Evolutionary conservation across 2,329 filamentous ascomycete species (phyloP), one percentile per base, ranked within the genome.

Genomic region (Penicillium brasilianum): DNA sequence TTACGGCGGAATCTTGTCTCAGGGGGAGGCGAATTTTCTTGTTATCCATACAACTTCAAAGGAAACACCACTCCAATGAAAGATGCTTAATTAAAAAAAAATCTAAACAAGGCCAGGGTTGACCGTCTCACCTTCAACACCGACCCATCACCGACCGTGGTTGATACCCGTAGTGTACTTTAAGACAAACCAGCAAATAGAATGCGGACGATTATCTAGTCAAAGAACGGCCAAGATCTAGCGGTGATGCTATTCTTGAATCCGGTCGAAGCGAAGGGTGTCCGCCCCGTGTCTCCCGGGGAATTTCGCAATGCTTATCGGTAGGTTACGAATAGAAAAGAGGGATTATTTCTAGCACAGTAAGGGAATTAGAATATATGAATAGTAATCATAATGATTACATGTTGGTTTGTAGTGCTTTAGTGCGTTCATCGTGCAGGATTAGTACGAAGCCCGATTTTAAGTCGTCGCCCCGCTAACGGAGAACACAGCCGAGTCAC

Each of bases 111-210:
- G 54, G 28, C 25, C 32, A 55, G 60, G 62, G 58, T 41, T 37
- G 37, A 49, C 51, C 48, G 50, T 60, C 43, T 48, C 50, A 51
- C 60, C 56, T 49, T 59, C 52, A 53, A 55, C 39, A 7, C 22
- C 54, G 49, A 64, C 55, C 67, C 59, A 61, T 64, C 46, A 36
- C 25, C 34, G 58, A 62, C 67, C 64, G 44, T 61, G 64, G 64
- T 61, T 67, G 34, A 28, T 62, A 68, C 61, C 65, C 63, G 65
- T 64, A 16, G 44, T 18, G 25, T 28, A 30, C 7, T 28, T 46
- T 30, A 14, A 48, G 30, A 6, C 30, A 10, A 4, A 30, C 48
- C 39, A 63, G 39, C 58, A 58, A 61, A 58, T 60, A 58, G 25
- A 58, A 41, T 55, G 49, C 8, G 55, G 41, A 14, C 32, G 41